Percentiles rank a stretch among this genome's conserved stretches.
Conservation (phyloP, 225 moss, liverwort and hornwort genomes). For the Straminergon stramineum region DNA sequence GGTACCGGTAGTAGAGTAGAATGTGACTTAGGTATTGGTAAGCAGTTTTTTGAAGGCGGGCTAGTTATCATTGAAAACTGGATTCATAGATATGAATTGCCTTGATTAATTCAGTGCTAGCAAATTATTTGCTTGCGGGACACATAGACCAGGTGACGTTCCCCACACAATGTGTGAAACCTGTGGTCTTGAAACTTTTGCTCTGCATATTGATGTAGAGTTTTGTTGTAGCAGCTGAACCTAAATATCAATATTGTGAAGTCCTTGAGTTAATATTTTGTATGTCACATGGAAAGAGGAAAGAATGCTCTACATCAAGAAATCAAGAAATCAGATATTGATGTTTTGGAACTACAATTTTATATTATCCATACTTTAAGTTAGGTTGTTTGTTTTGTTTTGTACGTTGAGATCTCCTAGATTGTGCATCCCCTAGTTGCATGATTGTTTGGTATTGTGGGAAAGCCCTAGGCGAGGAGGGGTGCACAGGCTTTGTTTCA, state of each 20-base stretch:
- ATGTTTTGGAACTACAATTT: background rate
- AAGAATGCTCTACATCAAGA: background rate
- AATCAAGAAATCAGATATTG: background rate
- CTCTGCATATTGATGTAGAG: slow-evolving; percentile 7
- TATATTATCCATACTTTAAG: too few relatives aligned
- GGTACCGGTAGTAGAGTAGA: background rate
- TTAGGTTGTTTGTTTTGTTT: too few relatives aligned
- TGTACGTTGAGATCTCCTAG: too few relatives aligned
- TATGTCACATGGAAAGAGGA: background rate
- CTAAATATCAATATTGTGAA: background rate
- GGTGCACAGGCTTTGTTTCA: too few relatives aligned
- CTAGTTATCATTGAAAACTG: background rate
- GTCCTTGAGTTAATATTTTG: background rate
- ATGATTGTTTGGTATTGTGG: too few relatives aligned
- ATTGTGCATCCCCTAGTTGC: too few relatives aligned
- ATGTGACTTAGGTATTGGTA: background rate
- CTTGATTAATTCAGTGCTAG: background rate
- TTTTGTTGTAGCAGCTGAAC: background rate
- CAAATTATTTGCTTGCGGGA: background rate
- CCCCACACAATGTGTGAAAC: background rate
- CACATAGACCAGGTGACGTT: background rate
- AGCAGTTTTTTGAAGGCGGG: background rate
- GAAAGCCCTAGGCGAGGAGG: too few relatives aligned
- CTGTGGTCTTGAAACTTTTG: background rate
- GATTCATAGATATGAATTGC: background rate